phyloP scores from a whole-genome alignment of 805 yeast genomes.

The Clavispora phyllophila region DNA sequence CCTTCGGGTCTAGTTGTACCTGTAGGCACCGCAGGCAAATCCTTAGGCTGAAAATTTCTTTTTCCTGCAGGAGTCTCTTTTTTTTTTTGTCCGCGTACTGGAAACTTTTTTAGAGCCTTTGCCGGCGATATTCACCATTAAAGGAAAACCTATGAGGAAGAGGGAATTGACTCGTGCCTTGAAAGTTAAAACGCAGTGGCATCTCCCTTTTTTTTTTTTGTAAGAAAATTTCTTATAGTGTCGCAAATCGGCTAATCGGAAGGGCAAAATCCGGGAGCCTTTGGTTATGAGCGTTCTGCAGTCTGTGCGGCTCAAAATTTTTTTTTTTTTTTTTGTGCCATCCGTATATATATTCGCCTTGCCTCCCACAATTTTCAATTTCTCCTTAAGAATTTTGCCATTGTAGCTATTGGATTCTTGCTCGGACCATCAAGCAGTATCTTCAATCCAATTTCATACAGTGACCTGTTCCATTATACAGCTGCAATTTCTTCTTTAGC shows the following conservation, averaged over 20 bases:
- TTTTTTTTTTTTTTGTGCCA: not conserved
- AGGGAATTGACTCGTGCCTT: too few relatives aligned
- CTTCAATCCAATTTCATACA: not conserved
- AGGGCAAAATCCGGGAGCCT: not conserved
- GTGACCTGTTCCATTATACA: not conserved
- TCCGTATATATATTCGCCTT: slow-evolving; percentile 1
- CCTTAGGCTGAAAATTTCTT: not conserved
- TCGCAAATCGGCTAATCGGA: not conserved
- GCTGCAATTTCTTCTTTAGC: not conserved
- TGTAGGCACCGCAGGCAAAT: not conserved
- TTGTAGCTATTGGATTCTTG: not conserved
- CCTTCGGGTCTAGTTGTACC: not conserved
- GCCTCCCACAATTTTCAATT: not conserved
- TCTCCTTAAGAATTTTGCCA: slow-evolving; percentile 1
- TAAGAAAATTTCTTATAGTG: too few relatives aligned
- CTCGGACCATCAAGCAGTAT: not conserved
- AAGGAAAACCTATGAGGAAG: too few relatives aligned
- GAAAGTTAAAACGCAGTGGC: too few relatives aligned
- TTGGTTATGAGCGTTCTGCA: not conserved
- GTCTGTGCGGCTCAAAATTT: slow-evolving; percentile 4
- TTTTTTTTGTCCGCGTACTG: not conserved
- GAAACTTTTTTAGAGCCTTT: not conserved
- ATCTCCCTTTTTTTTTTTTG: too few relatives aligned
- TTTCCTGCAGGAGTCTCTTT: not conserved
- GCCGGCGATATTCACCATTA: not conserved